Evolutionary conservation across 352 stramenopile species (phyloP).

Genomic region (Phytopythium helicoides): DNA sequence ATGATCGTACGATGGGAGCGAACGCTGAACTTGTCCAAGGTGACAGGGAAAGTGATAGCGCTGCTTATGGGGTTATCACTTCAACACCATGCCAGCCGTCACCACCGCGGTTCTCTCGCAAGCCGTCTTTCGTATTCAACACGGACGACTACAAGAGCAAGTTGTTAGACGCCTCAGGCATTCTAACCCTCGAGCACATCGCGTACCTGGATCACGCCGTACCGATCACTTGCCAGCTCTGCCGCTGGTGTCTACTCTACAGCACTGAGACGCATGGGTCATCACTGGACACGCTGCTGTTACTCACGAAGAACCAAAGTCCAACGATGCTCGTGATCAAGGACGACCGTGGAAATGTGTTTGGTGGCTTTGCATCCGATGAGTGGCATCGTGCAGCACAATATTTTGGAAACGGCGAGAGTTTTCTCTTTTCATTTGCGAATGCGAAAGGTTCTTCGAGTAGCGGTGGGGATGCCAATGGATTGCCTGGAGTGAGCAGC

Average conservation of each 20-base stretch:
- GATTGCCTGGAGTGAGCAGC: background rate
- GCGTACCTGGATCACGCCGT: conserved; percentile 67
- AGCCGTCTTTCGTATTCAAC: conserved; percentile 53
- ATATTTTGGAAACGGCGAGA: conserved; percentile 89
- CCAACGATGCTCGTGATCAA: conserved; percentile 83
- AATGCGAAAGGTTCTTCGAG: conserved; percentile 17
- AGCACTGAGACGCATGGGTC: conserved; percentile 74
- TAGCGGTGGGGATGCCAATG: conserved; percentile 6
- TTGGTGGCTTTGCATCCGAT: conserved; percentile 81
- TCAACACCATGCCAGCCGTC: too few species aligned
- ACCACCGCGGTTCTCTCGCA: conserved; percentile 37
- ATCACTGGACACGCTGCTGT: conserved; percentile 71
- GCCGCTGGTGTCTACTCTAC: conserved; percentile 81
- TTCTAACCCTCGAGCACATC: conserved; percentile 70
- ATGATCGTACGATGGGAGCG: background rate
- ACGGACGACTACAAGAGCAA: conserved; percentile 74
- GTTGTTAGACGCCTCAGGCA: conserved; percentile 65
- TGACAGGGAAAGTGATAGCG: too few species aligned
- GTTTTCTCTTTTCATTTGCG: conserved; percentile 88
- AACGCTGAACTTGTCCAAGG: too few species aligned
- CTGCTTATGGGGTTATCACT: background rate
- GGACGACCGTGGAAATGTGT: conserved; percentile 69
- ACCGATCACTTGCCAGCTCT: conserved; percentile 77
- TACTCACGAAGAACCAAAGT: conserved; percentile 62
- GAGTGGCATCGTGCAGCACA: conserved; percentile 76